phyloP scores from a whole-genome alignment of 345 rosid species.

The Raphanus raphanistrum region DNA sequence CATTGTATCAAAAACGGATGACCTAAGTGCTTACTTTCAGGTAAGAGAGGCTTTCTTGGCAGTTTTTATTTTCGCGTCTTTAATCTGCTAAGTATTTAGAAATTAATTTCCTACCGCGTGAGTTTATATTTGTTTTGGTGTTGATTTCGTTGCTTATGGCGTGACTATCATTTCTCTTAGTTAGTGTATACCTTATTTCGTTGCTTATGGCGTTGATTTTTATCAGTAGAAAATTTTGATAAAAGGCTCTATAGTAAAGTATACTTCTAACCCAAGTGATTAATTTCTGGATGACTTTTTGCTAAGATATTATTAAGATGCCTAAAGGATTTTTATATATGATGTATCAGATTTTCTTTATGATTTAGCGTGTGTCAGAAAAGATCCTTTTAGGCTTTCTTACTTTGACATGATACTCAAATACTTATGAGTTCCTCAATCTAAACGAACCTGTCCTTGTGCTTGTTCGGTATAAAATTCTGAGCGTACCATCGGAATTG shows the following conservation, averaged over 20 bases:
- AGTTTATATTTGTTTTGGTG: conserved; percentile 10
- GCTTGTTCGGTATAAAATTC: conserved; percentile 11
- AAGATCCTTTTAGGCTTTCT: conserved; percentile 16
- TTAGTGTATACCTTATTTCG: not conserved
- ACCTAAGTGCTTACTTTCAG: conserved; percentile 60
- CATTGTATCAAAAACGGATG: conserved; percentile 56
- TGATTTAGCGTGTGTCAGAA: conserved; percentile 14
- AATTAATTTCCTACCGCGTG: conserved; percentile 7
- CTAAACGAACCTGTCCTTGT: conserved; percentile 15
- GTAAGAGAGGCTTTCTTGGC: conserved; percentile 44
- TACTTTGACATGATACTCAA: conserved; percentile 24
- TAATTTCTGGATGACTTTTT: conserved; percentile 19
- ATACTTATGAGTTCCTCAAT: conserved; percentile 5
- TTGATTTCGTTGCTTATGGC: conserved; percentile 24
- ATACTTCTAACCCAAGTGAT: conserved; percentile 11
- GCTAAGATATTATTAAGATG: conserved; percentile 16
- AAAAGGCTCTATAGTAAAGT: not conserved
- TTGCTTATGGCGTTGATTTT: conserved; percentile 26
- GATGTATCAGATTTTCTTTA: conserved; percentile 6
- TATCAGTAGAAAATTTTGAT: conserved; percentile 8
- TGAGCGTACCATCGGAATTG: conserved; percentile 13
- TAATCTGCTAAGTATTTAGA: not conserved
- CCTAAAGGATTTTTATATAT: conserved; percentile 8
- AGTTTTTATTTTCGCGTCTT: conserved; percentile 14
- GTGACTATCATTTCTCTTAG: conserved; percentile 9